A percentile compares a stretch with the other conserved stretches of the same genome.
These are phyloP conservation scores for Pseudogymnoascus sp. DNA, from an alignment of 2,329 filamentous ascomycete genomes.

Conservation along the genomic window DNA sequence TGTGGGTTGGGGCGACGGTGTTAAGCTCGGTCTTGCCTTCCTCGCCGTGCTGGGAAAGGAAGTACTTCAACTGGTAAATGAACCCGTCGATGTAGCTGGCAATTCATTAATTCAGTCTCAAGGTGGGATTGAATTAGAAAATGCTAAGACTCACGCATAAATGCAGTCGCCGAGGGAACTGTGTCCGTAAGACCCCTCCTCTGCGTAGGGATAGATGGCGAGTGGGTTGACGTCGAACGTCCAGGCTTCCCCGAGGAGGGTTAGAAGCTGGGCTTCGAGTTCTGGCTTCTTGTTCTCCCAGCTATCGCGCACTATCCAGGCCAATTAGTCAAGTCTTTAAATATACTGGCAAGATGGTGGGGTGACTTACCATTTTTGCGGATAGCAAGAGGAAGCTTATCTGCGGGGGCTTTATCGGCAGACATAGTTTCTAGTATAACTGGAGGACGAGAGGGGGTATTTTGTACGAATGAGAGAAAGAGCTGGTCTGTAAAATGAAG, in stretches of 20 bases:
- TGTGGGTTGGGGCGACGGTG: conserved; percentile 37
- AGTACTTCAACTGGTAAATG: conserved; percentile 36
- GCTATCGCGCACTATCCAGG: conserved; percentile 42
- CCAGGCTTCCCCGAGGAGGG: conserved; percentile 42
- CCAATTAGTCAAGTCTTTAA: conserved; percentile 13
- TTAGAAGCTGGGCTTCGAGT: conserved; percentile 39
- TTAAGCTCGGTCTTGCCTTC: conserved; percentile 43
- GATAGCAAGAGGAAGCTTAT: conserved; percentile 44
- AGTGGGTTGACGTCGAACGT: conserved; percentile 43
- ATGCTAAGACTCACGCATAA: conserved; percentile 31
- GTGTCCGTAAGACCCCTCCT: conserved; percentile 28
- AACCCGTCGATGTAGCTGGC: conserved; percentile 41
- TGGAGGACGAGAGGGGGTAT: neutral
- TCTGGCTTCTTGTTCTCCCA: conserved; percentile 43
- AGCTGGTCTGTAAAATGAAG: neutral
- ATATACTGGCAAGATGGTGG: neutral
- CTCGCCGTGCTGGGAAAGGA: conserved; percentile 33
- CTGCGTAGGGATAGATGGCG: conserved; percentile 42
- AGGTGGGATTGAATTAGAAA: neutral
- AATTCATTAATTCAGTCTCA: neutral
- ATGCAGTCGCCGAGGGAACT: conserved; percentile 40
- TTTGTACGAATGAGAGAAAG: neutral
- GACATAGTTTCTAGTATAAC: conserved; percentile 13
- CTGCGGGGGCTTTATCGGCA: conserved; percentile 34
- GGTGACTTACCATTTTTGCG: conserved; percentile 43